These are phyloP conservation scores for Yamadazyma atlantica DNA, from an alignment of 1,139 yeast species.

Conservation along the genomic window DNA sequence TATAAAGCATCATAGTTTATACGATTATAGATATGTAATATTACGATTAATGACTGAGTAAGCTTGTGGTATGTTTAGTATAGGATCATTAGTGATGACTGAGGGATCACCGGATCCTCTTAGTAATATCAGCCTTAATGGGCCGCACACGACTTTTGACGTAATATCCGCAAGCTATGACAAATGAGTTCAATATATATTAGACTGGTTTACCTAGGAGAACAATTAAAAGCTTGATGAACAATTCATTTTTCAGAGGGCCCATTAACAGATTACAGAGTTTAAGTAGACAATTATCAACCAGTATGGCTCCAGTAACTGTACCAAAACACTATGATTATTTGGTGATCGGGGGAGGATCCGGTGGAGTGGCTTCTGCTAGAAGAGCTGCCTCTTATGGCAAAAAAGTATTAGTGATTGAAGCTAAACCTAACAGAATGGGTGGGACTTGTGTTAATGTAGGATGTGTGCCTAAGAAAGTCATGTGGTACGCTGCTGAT, in stretches of 20 bases:
- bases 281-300: slow-evolving; percentile 28
- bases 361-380: slow-evolving; percentile 98
- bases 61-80: neutral
- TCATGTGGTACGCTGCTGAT: slow-evolving; percentile 97
- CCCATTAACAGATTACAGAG: slow-evolving; percentile 18
- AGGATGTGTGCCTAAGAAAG: slow-evolving; percentile 98
- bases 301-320: slow-evolving; percentile 51
- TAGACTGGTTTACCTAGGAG: too few species aligned
- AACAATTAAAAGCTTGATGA: slow-evolving; percentile 1
- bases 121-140: too few species aligned
- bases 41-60: slow-evolving; percentile 1
- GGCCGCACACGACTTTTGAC: too few species aligned
- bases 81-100: neutral
- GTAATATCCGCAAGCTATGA: too few species aligned
- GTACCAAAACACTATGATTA: slow-evolving; percentile 69
- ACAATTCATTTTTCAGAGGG: slow-evolving; percentile 4
- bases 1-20: neutral
- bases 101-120: neutral
- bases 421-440: slow-evolving; percentile 62
- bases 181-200: too few species aligned
- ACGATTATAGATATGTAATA: slow-evolving; percentile 1
- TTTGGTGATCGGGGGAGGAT: slow-evolving; percentile 98
- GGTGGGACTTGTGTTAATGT: slow-evolving; percentile 99
- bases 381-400: slow-evolving; percentile 96
- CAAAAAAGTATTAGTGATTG: slow-evolving; percentile 80